Evolutionary conservation across 1,139 yeast genomes (phyloP).

Genomic region (Blastobotrys niveus): DNA sequence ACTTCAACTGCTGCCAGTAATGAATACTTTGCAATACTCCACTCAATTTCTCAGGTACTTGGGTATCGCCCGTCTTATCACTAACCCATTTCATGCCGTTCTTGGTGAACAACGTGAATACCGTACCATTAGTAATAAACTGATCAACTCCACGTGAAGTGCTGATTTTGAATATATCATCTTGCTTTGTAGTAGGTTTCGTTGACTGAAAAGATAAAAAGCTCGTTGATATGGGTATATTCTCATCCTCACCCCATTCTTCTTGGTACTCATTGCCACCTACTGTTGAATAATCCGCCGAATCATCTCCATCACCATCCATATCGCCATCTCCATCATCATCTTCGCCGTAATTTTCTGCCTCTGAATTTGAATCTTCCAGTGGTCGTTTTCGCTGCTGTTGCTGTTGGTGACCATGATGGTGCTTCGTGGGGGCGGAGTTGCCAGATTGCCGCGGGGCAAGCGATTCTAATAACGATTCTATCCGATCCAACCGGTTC

Average conservation of each 20-base stretch:
- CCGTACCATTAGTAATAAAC: constrained; percentile 25
- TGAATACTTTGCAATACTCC: constrained; percentile 24
- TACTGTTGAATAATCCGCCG: too few species aligned
- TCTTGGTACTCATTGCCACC: background rate
- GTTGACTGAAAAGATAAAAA: constrained; percentile 12
- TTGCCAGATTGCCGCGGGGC: constrained; percentile 12
- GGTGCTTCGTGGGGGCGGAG: too few species aligned
- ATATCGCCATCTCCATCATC: constrained; percentile 18
- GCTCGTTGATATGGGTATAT: constrained; percentile 13
- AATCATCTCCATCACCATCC: background rate
- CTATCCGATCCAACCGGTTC: constrained; percentile 33
- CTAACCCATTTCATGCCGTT: constrained; percentile 41
- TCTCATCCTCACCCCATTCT: constrained; percentile 6
- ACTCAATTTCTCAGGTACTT: constrained; percentile 24
- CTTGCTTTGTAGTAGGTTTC: constrained; percentile 7
- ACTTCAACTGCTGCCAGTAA: constrained; percentile 33
- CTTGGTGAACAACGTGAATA: constrained; percentile 39
- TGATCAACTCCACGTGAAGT: constrained; percentile 19
- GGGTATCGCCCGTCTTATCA: constrained; percentile 32
- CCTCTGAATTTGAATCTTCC: background rate
- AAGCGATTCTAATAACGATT: constrained; percentile 27
- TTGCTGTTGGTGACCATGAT: too few species aligned
- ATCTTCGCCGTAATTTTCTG: constrained; percentile 17
- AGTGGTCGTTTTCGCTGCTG: constrained; percentile 2
- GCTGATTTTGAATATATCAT: constrained; percentile 20